Evolutionary conservation across 2,329 filamentous ascomycete species (phyloP), one percentile per base, ranked within the genome.

Genomic region (Dothideomycetes sp.): DNA sequence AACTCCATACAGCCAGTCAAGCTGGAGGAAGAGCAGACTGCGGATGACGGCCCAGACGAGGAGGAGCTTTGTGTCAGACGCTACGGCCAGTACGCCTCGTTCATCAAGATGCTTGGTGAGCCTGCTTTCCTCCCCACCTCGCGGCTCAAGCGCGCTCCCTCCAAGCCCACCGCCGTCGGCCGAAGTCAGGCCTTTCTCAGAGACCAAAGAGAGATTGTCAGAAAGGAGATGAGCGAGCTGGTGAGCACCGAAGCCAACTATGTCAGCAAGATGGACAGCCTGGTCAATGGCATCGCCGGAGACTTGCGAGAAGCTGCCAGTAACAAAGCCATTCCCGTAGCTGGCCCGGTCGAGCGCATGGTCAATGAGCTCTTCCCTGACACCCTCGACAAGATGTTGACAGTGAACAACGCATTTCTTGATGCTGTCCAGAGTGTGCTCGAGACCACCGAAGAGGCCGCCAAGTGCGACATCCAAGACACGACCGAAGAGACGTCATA

Each of bases 221-320:
- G 88, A 31, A 81, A 88, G 60, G 89, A 94, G 59, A 79, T 98
- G 70, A 79, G 77, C 43, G 91, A 98, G 59, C 65, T 96, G 44
- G 76, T 95, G 24, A 84, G 94, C 52, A 98, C 91, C 0, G 91
- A 98, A 59, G 86, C 91, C 56, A 81, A 85, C 58, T 98, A 96
- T 60, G 86, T 98, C 31, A 72, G 75, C 51, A 95, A 96, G 59
- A 64, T 98, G 41, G 77, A 84, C 45, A 84, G 91, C 49, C 64
- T 98, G 44, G 82, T 94, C 31, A 77, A 83, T 46, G 77, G 81
- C 43, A 77, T 95, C 19, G 86, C 86, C 18, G 75, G 77, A 40
- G 84, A 93, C 45, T 88, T 93, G 52, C 78, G 84, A 22, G 66
- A 79, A 37, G 81, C 78, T 46, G 80, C 81, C 3, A 8, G 16